Conservation (phyloP, 2,329 filamentous ascomycete genomes). For the Trichothecium sympodiale region DNA sequence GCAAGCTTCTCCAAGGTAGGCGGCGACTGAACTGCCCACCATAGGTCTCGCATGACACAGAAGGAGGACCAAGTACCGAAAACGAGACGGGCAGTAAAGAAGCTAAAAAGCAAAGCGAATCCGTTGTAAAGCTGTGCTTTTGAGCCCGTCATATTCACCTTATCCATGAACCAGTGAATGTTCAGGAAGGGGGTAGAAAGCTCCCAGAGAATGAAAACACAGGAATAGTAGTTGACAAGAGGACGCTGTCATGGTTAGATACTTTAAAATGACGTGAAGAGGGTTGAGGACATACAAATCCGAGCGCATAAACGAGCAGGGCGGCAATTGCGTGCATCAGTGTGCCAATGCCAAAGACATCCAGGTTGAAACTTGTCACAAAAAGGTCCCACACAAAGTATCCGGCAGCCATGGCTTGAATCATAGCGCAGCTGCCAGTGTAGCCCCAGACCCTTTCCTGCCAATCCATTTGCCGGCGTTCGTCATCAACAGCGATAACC, state of each 20-base stretch:
- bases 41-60: constrained; percentile 61
- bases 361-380: constrained; percentile 55
- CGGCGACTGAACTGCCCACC: constrained; percentile 33
- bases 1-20: constrained; percentile 15
- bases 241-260: constrained; percentile 46
- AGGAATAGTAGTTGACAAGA: constrained; percentile 74
- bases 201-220: constrained; percentile 78
- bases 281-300: constrained; percentile 53
- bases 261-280: constrained; percentile 6
- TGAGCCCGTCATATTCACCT: constrained; percentile 68
- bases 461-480: constrained; percentile 55
- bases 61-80: constrained; percentile 67
- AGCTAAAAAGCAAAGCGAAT: constrained; percentile 57
- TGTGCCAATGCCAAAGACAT: constrained; percentile 66
- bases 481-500: constrained; percentile 58
- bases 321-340: constrained; percentile 68
- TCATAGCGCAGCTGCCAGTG: constrained; percentile 57
- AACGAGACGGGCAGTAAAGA: constrained; percentile 66
- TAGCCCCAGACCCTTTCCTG: constrained; percentile 68
- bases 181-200: constrained; percentile 78
- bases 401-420: constrained; percentile 65
- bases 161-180: constrained; percentile 88
- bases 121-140: constrained; percentile 68
- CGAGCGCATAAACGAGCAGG: constrained; percentile 62
- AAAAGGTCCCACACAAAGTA: constrained; percentile 80